A percentile compares a stretch with the other conserved stretches of the same genome.
Evolutionary conservation across 164 flowering plant species (phyloP).

Genomic region (Houttuynia cordata): DNA sequence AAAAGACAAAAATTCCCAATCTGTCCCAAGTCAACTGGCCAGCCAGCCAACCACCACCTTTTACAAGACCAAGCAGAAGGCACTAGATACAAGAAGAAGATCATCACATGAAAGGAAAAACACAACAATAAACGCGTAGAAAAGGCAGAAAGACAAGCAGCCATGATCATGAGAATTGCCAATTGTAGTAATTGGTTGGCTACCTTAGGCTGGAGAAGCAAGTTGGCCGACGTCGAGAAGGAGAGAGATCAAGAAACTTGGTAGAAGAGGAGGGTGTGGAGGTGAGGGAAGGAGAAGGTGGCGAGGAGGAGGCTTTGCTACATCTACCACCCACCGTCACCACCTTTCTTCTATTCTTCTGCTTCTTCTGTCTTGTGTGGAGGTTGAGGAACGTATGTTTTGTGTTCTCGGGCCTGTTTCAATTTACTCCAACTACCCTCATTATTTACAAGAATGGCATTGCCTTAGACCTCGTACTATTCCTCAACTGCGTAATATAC

Average conservation of each 20-base stretch:
- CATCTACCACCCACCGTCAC: slow-evolving; percentile 5
- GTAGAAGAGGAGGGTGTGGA: not conserved
- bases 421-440: not conserved
- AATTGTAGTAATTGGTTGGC: too few relatives aligned
- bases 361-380: slow-evolving; percentile 2
- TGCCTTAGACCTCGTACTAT: too few relatives aligned
- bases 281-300: slow-evolving; percentile 1
- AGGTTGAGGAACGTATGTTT: slow-evolving; percentile 3
- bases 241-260: not conserved
- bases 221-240: not conserved
- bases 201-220: not conserved
- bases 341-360: not conserved
- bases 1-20: not conserved
- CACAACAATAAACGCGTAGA: not conserved
- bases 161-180: not conserved
- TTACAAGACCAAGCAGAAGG: not conserved
- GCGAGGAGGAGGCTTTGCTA: not conserved
- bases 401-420: not conserved
- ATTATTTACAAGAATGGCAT: not conserved
- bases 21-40: slow-evolving; percentile 1
- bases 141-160: not conserved
- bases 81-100: not conserved
- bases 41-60: slow-evolving; percentile 4
- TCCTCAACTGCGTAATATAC: too few relatives aligned
- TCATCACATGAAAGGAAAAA: not conserved